Conservation (phyloP, 2,329 filamentous ascomycete genomes). For the Fusarium nematophilum region DNA sequence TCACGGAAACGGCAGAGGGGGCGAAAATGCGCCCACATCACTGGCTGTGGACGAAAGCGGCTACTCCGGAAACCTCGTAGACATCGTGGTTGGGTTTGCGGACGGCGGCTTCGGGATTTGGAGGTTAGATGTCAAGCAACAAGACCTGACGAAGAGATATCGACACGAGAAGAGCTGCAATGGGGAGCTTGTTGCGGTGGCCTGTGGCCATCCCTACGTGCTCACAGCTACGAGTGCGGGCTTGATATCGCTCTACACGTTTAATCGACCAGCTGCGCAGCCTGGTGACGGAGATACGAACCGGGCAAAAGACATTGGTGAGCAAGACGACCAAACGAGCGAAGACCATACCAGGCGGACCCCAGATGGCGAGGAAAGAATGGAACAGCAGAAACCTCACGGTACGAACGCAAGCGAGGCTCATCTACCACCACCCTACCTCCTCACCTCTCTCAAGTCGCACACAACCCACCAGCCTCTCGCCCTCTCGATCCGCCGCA, state of each 20-base stretch:
- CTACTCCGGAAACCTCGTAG: conserved; percentile 58
- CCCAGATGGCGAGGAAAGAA: too few species aligned
- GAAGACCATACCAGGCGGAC: not conserved
- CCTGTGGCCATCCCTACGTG: conserved; percentile 79
- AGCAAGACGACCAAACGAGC: not conserved
- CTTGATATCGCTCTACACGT: conserved; percentile 80
- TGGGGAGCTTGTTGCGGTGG: conserved; percentile 75
- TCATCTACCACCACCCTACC: conserved; percentile 46
- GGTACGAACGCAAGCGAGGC: not conserved
- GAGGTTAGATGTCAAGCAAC: conserved; percentile 61
- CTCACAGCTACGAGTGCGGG: conserved; percentile 82
- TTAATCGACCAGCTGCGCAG: conserved; percentile 51
- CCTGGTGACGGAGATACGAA: conserved; percentile 10
- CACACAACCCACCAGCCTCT: conserved; percentile 82
- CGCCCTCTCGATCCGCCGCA: conserved; percentile 83
- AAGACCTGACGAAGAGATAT: conserved; percentile 62
- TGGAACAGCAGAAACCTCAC: not conserved
- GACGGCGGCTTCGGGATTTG: conserved; percentile 80
- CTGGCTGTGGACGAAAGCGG: conserved; percentile 72
- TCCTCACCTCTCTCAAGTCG: conserved; percentile 83
- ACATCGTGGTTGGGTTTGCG: conserved; percentile 75
- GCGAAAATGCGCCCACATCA: conserved; percentile 64
- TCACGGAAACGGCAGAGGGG: conserved; percentile 26
- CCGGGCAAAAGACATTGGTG: conserved; percentile 5
- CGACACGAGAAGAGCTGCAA: conserved; percentile 71